Percentiles rank a stretch among this genome's conserved stretches.
These are phyloP conservation scores for Quercus lobata DNA, from an alignment of 331 rosid species.

Conservation along the genomic window DNA sequence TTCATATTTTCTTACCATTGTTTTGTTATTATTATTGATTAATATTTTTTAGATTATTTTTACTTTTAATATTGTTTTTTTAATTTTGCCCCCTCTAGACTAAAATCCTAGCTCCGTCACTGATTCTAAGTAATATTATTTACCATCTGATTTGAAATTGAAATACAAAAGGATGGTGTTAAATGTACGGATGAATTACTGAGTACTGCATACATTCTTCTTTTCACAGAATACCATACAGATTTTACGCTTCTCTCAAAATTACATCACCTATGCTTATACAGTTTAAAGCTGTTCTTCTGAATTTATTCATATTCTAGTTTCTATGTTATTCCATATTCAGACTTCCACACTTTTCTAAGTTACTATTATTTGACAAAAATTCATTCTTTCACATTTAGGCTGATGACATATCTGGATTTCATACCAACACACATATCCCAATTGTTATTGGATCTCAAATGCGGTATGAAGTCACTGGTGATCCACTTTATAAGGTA, in stretches of 20 bases:
- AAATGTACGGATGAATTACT: too few relatives aligned
- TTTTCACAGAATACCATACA: not conserved
- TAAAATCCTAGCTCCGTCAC: too few relatives aligned
- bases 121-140: not conserved
- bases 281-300: not conserved
- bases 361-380: not conserved
- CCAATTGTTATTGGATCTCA: slow-evolving; percentile 86
- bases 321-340: not conserved
- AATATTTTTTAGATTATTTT: too few relatives aligned
- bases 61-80: too few relatives aligned
- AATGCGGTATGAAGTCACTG: slow-evolving; percentile 79
- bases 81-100: too few relatives aligned
- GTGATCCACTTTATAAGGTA: slow-evolving; percentile 83
- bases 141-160: not conserved
- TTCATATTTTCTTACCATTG: too few relatives aligned
- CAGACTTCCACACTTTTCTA: not conserved
- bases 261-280: too few relatives aligned
- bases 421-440: slow-evolving; percentile 82
- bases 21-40: too few relatives aligned
- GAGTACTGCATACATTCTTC: too few relatives aligned
- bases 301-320: too few relatives aligned
- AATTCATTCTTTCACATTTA: slow-evolving; percentile 22
- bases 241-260: not conserved
- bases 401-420: slow-evolving; percentile 69
- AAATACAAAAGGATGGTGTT: not conserved